These are phyloP conservation scores for Phaeosphaeria sp. DNA, from an alignment of 2,329 filamentous ascomycete species.

Conservation along the genomic window DNA sequence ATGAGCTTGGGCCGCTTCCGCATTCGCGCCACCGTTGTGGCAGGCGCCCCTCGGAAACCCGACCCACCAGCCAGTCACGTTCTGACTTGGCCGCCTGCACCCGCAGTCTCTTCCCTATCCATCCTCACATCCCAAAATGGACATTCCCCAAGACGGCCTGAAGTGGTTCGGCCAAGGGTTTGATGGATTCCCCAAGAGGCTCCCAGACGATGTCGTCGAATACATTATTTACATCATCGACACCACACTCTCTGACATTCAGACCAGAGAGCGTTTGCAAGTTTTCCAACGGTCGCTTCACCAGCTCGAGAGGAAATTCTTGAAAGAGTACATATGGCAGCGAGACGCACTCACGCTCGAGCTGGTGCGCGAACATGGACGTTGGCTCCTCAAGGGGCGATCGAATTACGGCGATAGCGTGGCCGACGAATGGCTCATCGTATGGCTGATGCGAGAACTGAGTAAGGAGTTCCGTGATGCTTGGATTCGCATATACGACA, in stretches of 20 bases:
- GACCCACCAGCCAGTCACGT: conserved; percentile 25
- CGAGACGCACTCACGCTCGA: conserved; percentile 79
- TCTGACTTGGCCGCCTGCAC: conserved; percentile 21
- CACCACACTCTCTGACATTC: conserved; percentile 58
- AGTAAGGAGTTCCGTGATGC: conserved; percentile 73
- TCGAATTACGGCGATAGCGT: conserved; percentile 94
- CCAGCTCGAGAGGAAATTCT: conserved; percentile 66
- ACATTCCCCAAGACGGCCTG: conserved; percentile 58
- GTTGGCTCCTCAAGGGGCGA: conserved; percentile 71
- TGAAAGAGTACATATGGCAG: conserved; percentile 96
- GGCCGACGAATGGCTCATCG: conserved; percentile 96
- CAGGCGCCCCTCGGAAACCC: conserved; percentile 20
- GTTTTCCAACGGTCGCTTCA: conserved; percentile 72
- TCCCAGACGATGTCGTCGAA: conserved; percentile 85
- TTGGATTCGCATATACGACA: conserved; percentile 85
- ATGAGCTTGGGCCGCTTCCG: conserved; percentile 16
- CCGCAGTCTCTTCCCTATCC: background rate
- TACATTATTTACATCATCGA: conserved; percentile 80
- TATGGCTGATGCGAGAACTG: conserved; percentile 84
- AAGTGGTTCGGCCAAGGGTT: conserved; percentile 72
- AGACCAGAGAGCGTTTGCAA: conserved; percentile 71
- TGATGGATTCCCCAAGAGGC: conserved; percentile 67
- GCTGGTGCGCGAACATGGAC: conserved; percentile 62
- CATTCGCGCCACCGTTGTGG: conserved; percentile 11
- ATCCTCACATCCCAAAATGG: conserved; percentile 37